Evolutionary conservation across 2,329 filamentous ascomycete species (phyloP).

Genomic region (Fusarium sp.): DNA sequence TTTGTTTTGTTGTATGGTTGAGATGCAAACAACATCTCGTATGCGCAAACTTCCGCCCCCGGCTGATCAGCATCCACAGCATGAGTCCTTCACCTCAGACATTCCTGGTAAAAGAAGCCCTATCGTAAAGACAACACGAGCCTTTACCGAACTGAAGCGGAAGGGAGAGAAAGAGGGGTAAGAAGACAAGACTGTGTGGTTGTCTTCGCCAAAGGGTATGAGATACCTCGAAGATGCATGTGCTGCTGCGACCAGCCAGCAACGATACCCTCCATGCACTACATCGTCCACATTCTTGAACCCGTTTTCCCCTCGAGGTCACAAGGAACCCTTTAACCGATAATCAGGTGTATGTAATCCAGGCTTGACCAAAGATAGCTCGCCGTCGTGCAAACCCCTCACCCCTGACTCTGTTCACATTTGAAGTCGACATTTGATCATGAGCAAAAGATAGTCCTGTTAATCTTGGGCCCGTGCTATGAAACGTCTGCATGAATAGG

Average conservation of each 20-base stretch:
- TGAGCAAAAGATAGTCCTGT: not conserved
- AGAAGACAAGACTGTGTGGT: not conserved
- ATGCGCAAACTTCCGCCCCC: not conserved
- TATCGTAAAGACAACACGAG: not conserved
- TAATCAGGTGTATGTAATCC: not conserved
- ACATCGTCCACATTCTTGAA: not conserved
- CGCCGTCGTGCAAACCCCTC: not conserved
- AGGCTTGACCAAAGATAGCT: not conserved
- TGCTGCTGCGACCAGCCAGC: not conserved
- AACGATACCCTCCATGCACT: not conserved
- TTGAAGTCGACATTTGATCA: not conserved
- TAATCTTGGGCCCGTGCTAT: constrained; percentile 2
- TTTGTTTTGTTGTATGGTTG: not conserved
- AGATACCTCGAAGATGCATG: not conserved
- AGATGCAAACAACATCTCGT: not conserved
- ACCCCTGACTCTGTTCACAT: not conserved
- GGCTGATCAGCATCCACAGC: not conserved
- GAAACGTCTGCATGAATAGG: not conserved
- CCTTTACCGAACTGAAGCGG: not conserved
- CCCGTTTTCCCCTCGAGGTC: not conserved
- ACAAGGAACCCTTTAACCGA: not conserved
- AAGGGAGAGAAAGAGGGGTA: not conserved
- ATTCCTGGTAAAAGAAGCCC: not conserved
- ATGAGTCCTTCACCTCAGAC: not conserved
- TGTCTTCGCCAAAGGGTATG: not conserved